Conservation (phyloP, 192 early-diverging fungal genomes). For the Jimgerdemannia lactiflua region DNA sequence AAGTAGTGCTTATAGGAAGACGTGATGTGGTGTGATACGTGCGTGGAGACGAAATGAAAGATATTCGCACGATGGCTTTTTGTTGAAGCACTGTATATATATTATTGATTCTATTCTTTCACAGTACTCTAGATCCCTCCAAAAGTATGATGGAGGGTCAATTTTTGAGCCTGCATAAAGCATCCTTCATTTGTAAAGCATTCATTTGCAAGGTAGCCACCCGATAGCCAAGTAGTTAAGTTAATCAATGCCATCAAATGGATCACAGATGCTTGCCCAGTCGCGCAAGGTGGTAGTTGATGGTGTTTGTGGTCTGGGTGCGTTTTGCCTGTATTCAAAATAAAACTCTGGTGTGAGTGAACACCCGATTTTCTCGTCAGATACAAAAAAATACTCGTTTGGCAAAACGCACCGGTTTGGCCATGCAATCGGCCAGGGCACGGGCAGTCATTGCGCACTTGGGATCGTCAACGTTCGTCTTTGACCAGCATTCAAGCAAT, state of each 20-base stretch:
- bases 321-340: conserved; percentile 31
- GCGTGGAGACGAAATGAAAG: no score
- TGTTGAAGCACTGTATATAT: no score
- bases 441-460: conserved; percentile 44
- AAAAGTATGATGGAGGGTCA: no score
- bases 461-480: conserved; percentile 48
- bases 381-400: background rate
- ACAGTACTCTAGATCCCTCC: no score
- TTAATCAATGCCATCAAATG: background rate
- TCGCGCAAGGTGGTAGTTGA: conserved; percentile 56
- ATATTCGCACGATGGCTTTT: no score
- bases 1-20: no score
- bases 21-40: no score
- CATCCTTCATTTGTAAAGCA: no score
- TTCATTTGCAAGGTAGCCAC: no score
- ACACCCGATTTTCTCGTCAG: background rate
- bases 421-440: conserved; percentile 53
- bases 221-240: no score
- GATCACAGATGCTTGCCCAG: conserved; percentile 51
- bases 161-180: no score
- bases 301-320: conserved; percentile 44
- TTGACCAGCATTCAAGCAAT: conserved; percentile 60
- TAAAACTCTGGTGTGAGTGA: background rate
- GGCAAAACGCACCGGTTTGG: conserved; percentile 43
- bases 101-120: no score